Base-by-base conservation (phyloP, 1,139 yeast species). In the Debaryomycetaceae sp. region DNA sequence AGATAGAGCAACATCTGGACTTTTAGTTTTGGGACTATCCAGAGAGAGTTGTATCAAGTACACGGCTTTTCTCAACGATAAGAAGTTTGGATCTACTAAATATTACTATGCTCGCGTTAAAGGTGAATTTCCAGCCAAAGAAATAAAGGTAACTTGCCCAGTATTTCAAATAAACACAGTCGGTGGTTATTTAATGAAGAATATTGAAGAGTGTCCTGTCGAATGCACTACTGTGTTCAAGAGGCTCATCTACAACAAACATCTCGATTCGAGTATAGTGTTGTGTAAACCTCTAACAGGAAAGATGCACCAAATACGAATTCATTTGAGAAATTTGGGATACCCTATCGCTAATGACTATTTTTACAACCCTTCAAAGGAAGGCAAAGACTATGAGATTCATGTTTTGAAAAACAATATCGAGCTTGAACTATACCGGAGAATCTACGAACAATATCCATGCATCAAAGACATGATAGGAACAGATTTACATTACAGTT, bases 1-100 rank as follows among this genome's bases (percentile, higher is more conserved):
- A 11, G 95, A 87, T 55, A 79, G 80, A 52, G 74, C 79, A 3
- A 87, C 95, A 0, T 83, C 92, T 11, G 95, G 95, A 0, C 60
- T 87, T 0, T 61, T 85, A 36, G 72, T 86, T 1, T 53, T 87
- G 38, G 86, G 80, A 0, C 78, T 76, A 47, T 67, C 67, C 30
- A 59, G 69, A 5, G 57, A 57, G 4, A 61, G 70, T 2, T 83
- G 82, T 0, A 58, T 66, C 1, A 52, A 49, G 13, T 62, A 79
- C 34, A 80, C 76, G 59, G 51, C 47, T 4, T 54, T 64, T 22
- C 69, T 81, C n/a, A 58, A 55, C 30, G 51, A 51, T 16, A 48
- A 75, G 41, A 61, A 67, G 28, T 62, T 66, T 8, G 44, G 50
- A 6, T 72, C 78, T 31, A 49, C 51, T 14, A 75, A 78, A 47